Base-by-base conservation (phyloP, 352 stramenopile species). In the Aphanomyces euteiches region DNA sequence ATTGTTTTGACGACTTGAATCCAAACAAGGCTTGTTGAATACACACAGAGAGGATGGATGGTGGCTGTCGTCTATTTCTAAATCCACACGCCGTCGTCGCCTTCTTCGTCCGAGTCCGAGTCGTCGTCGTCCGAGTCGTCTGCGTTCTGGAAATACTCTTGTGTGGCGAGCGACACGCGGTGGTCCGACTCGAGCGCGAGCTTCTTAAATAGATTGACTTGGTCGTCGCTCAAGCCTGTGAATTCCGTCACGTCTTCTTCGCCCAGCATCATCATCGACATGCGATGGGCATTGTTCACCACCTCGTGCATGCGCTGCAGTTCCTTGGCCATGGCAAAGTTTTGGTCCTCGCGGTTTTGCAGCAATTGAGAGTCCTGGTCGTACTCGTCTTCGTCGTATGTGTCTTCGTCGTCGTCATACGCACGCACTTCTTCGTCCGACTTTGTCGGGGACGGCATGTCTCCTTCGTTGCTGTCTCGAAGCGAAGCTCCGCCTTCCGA, bases 121-220 rank as follows among this genome's bases (percentile, higher is more conserved):
- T 75, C 59, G 34, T 65, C 76, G 47, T 85, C 80, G 68, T 84
- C 92, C 75, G 92, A 84, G 73, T 84, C 90, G 61, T 92, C 84
- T 71, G 82, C 89, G 59, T 89, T 81, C 73, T 87, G 84, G 37
- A 90, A 80, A 40, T 85, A 85, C 74, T 95, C 84, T 69, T 90
- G 72, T 13, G 80, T 78, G 72, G 93, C 87, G 69, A 95, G 83
- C 70, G 87, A 95, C 84, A 85, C 81, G 57, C 87, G 87, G 76
- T 95, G 85, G 41, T 95, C 87, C 38, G 85, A 84, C 66, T 95
- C 80, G 78, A 75, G 91, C 72, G 84, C 92, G 76, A 95, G 85
- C 83, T 95, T 95, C 83, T 93, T 93, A 79, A 95, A 95, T 86
- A 95, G 88, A 84, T 80, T 92, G 84, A 95, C 92, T 73, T 95